Evolutionary conservation across 768 basidiomycete species (phyloP), one percentile per base, ranked within the genome.

Genomic region (Boletus subcaerulescens): DNA sequence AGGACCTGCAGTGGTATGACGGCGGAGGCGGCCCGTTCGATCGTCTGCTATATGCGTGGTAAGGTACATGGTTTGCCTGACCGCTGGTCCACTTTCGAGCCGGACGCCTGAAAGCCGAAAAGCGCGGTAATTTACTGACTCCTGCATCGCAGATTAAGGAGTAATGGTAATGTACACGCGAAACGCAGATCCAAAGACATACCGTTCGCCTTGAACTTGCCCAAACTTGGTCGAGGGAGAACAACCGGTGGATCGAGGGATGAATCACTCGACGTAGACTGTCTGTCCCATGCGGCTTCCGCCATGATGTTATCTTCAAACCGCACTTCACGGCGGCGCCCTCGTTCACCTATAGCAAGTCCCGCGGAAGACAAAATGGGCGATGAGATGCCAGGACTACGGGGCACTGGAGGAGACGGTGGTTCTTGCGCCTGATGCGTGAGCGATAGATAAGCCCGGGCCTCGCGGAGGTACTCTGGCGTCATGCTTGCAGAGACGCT

Each of bases 1-100:
- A 85, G 1, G 73, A 67, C 48, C 84, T 75, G 53, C 81, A 85
- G 53, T 83, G 78, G 40, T 71, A 71, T 11, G 65, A 68, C 8
- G 59, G 52, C 24, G 54, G 17, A 4, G 56, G 44, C 17, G 42
- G 17, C 36, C 48, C 58, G 18, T 51, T 56, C 18, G 57, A 0
- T 18, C 60, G 60, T 48, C 57, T 59, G 26, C 50, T 60, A 15
- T 55, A 38, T 12, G 29, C 31, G 13, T 49, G 52, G 20, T 24
- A 10, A 13, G 55, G 20, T 8, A 11, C 38, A 31, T 52, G 52
- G 29, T 52, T 63, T 47, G 54, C 40, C 17, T 58, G 65, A 14
- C 57, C 51, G 14, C 48, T 57, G 6, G 47, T 4, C 55, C 60
- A 51, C 52, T 46, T 67, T 49, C 65, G 50, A 12, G 39, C 24